phyloP scores from a whole-genome alignment of 2,329 filamentous ascomycete genomes.

The Teratosphaeria epicoccoides region DNA sequence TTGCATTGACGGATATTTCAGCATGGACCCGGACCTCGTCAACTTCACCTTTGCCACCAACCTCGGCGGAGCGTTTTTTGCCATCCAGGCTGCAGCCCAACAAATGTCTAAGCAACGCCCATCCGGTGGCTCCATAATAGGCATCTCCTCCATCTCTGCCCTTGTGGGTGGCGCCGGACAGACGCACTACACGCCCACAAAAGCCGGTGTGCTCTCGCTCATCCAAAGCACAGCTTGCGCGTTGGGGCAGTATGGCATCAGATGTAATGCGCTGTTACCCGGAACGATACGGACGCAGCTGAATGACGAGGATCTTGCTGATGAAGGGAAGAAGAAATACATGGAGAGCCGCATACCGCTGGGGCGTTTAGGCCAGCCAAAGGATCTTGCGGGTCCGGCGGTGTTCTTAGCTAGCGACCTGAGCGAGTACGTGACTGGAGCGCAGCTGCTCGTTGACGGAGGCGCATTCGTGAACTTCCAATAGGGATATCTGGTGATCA shows the following conservation, averaged over 20 bases:
- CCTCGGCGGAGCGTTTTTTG: conserved; percentile 79
- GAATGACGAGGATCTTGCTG: conserved; percentile 70
- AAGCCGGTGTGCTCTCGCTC: conserved; percentile 67
- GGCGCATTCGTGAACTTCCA: conserved; percentile 85
- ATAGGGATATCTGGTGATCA: conserved; percentile 29
- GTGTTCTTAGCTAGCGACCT: conserved; percentile 74
- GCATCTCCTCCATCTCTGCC: conserved; percentile 60
- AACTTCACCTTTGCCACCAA: conserved; percentile 65
- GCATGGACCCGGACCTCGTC: conserved; percentile 59
- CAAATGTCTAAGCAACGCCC: conserved; percentile 60
- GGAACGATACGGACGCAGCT: conserved; percentile 76
- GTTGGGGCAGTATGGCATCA: conserved; percentile 61
- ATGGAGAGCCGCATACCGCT: conserved; percentile 76
- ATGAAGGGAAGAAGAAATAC: conserved; percentile 60
- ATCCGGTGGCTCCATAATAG: conserved; percentile 69
- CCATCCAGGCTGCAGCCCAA: conserved; percentile 71
- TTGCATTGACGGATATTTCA: conserved; percentile 17
- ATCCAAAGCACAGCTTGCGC: conserved; percentile 79
- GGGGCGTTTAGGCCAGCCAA: conserved; percentile 58
- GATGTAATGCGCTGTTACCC: conserved; percentile 75
- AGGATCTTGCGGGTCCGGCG: conserved; percentile 72
- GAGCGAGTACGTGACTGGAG: conserved; percentile 72
- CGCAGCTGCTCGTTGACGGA: conserved; percentile 77
- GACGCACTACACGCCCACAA: conserved; percentile 81
- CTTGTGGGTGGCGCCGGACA: conserved; percentile 69